phyloP scores from a whole-genome alignment of 1,284 basidiomycete species.

The Apiotrichum sp. region DNA sequence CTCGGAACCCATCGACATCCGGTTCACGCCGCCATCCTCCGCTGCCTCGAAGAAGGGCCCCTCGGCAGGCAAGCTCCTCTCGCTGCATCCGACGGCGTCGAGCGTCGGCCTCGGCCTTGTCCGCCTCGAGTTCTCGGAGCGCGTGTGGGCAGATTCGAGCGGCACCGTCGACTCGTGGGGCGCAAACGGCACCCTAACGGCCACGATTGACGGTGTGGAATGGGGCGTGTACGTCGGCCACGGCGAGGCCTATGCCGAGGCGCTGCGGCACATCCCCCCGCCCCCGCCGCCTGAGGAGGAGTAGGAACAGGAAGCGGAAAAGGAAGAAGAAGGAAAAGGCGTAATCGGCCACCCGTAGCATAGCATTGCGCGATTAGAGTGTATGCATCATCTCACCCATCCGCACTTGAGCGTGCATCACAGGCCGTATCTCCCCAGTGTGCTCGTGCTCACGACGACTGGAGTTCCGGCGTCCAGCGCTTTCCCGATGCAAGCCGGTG shows the following conservation, averaged over 20 bases:
- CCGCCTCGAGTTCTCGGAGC: conserved; percentile 42
- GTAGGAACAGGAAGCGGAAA: background rate
- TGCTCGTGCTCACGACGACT: too few species aligned
- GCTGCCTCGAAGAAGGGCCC: conserved; percentile 34
- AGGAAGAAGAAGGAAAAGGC: background rate
- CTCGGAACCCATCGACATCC: conserved; percentile 22
- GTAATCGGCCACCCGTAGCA: too few species aligned
- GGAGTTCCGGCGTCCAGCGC: too few species aligned
- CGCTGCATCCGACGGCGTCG: conserved; percentile 20
- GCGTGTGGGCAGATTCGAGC: conserved; percentile 23
- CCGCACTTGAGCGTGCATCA: too few species aligned
- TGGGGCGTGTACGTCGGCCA: conserved; percentile 33
- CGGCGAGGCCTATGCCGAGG: conserved; percentile 36
- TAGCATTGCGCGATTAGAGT: too few species aligned
- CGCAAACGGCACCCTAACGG: conserved; percentile 20
- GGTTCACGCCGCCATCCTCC: conserved; percentile 28
- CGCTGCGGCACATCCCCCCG: conserved; percentile 12
- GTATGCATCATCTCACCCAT: too few species aligned
- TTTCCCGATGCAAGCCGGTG: too few species aligned
- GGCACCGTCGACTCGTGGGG: conserved; percentile 20
- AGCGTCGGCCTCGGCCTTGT: conserved; percentile 41
- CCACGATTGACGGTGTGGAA: conserved; percentile 21
- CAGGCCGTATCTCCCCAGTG: too few species aligned
- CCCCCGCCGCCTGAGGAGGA: conserved; percentile 9
- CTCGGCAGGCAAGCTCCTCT: conserved; percentile 40